These are phyloP conservation scores for Septoria linicola DNA, from an alignment of 2,329 filamentous ascomycete species.

Conservation along the genomic window DNA sequence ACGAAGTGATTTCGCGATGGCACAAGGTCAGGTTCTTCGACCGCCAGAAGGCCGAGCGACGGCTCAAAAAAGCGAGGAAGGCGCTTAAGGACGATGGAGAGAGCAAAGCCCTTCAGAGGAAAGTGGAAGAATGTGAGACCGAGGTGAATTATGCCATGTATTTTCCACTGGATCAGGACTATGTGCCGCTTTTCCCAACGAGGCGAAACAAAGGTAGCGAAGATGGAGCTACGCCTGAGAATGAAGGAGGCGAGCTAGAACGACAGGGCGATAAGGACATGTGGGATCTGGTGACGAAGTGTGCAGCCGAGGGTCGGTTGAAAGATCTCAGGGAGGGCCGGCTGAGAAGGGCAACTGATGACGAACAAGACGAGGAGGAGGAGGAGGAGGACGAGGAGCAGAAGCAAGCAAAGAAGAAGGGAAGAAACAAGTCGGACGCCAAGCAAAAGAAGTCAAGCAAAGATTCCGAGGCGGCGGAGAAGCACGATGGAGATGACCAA, in stretches of 20 bases:
- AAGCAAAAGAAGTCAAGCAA: neutral
- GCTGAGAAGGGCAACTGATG: slow-evolving; percentile 19
- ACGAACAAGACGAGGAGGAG: neutral
- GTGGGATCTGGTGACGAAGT: slow-evolving; percentile 66
- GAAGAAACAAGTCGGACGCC: neutral
- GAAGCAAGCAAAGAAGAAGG: neutral
- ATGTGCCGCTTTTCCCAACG: slow-evolving; percentile 57
- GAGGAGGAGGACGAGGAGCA: neutral
- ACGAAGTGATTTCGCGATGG: slow-evolving; percentile 73
- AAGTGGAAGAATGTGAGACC: slow-evolving; percentile 56
- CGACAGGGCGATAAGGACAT: slow-evolving; percentile 55
- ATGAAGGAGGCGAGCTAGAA: slow-evolving; percentile 40
- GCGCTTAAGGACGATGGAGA: slow-evolving; percentile 52
- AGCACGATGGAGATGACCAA: slow-evolving; percentile 13
- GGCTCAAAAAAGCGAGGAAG: slow-evolving; percentile 64
- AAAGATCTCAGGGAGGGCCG: slow-evolving; percentile 57
- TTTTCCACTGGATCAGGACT: slow-evolving; percentile 68
- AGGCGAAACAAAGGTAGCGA: slow-evolving; percentile 37
- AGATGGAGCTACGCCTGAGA: slow-evolving; percentile 41
- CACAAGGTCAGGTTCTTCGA: slow-evolving; percentile 85
- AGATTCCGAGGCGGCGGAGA: neutral
- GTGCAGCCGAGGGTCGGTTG: slow-evolving; percentile 59
- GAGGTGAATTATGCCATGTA: slow-evolving; percentile 74
- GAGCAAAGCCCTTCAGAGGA: slow-evolving; percentile 26
- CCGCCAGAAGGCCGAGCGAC: slow-evolving; percentile 70